These are phyloP conservation scores for Eucalyptus shirleyi DNA, from an alignment of 345 rosid genomes.

Conservation along the genomic window DNA sequence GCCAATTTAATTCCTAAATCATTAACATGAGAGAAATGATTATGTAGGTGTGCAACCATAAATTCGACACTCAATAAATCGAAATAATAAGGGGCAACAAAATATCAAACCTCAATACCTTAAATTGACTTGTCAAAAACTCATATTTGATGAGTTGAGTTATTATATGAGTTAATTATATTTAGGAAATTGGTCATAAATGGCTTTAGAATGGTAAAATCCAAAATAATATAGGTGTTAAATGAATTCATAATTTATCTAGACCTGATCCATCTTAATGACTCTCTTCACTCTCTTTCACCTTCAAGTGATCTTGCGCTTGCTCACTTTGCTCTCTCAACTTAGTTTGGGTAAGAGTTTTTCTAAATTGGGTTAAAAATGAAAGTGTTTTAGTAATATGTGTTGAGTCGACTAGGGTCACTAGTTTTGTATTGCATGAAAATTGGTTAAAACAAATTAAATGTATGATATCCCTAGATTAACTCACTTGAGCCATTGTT, in stretches of 20 bases:
- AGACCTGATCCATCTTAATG: accelerated
- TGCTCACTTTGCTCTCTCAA: background rate
- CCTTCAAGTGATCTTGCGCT: background rate
- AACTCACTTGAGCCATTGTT: background rate
- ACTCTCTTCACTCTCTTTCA: background rate
- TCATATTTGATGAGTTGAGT: background rate
- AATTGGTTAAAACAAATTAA: no score
- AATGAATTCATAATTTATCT: background rate
- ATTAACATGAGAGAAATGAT: no score
- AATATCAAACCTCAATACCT: background rate
- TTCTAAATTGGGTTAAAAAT: background rate
- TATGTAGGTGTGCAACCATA: background rate
- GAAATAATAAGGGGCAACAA: background rate
- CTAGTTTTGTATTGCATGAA: background rate
- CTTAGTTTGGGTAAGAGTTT: no score
- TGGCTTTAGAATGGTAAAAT: background rate
- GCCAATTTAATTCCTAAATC: background rate
- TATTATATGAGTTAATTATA: no score
- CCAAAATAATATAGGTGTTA: no score
- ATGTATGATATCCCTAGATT: no score
- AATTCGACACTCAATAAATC: background rate
- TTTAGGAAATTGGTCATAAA: no score
- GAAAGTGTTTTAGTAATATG: background rate
- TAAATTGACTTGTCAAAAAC: background rate
- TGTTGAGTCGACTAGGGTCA: background rate